Evolutionary conservation across 495 filamentous ascomycete genomes (phyloP).

Genomic region (Friedmanniomyces simplex): DNA sequence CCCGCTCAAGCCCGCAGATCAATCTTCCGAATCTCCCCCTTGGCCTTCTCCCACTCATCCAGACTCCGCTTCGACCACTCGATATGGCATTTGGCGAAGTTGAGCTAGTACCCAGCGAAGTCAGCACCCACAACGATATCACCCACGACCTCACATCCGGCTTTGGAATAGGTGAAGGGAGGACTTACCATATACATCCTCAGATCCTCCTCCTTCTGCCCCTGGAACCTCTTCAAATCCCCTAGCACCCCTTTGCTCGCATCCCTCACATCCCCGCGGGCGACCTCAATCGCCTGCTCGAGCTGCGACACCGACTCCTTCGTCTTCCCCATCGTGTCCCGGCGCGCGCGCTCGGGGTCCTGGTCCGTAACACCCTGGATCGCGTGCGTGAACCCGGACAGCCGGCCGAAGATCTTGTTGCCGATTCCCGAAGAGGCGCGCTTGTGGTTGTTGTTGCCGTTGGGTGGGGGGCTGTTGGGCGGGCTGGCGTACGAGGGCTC

Average conservation of each 20-base stretch:
- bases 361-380: slow-evolving; percentile 93
- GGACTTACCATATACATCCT: slow-evolving; percentile 83
- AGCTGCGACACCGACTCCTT: slow-evolving; percentile 64
- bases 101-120: slow-evolving; percentile 51
- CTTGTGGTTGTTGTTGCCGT: slow-evolving; percentile 38
- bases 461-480: slow-evolving; percentile 28
- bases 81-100: slow-evolving; percentile 87
- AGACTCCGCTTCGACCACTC: slow-evolving; percentile 98
- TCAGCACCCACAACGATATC: slow-evolving; percentile 12
- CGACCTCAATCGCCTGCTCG: slow-evolving; percentile 77
- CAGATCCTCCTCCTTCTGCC: slow-evolving; percentile 88
- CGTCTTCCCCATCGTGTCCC: slow-evolving; percentile 93
- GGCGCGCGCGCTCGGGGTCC: slow-evolving; percentile 81
- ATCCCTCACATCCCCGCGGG: slow-evolving; percentile 82
- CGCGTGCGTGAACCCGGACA: slow-evolving; percentile 61
- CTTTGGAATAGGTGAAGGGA: slow-evolving; percentile 13
- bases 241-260: slow-evolving; percentile 75
- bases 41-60: slow-evolving; percentile 92
- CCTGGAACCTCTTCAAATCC: slow-evolving; percentile 85
- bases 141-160: too few species aligned
- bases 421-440: slow-evolving; percentile 58
- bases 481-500: slow-evolving; percentile 19
- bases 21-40: slow-evolving; percentile 73
- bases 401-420: slow-evolving; percentile 87
- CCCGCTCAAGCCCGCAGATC: not conserved